Conservation (phyloP, 495 filamentous ascomycete species). For the Talaromyces stipitatus region DNA sequence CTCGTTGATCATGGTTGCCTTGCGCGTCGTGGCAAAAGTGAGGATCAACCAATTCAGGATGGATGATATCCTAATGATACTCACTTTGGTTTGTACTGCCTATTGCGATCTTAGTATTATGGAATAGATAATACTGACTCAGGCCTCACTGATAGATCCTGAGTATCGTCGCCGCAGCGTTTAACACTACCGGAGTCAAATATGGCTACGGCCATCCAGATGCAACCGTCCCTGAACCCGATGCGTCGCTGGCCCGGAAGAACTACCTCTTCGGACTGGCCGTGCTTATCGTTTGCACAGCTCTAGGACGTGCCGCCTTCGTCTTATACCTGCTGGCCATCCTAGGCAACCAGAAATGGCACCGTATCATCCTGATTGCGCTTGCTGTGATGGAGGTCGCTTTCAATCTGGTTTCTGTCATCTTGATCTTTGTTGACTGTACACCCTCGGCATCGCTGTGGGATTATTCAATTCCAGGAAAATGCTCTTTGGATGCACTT, state of each 20-base stretch:
- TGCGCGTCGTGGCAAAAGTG: slow-evolving; percentile 27
- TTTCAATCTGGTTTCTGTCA: slow-evolving; percentile 22
- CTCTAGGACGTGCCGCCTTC: slow-evolving; percentile 25
- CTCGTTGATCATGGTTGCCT: slow-evolving; percentile 24
- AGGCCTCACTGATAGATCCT: no score
- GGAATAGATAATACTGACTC: no score
- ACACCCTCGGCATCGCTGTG: background rate
- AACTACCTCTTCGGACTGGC: slow-evolving; percentile 17
- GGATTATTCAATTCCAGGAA: background rate
- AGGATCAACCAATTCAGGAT: slow-evolving; percentile 25
- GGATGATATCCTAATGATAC: slow-evolving; percentile 32
- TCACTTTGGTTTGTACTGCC: slow-evolving; percentile 19
- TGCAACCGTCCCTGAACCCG: background rate
- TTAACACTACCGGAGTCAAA: background rate
- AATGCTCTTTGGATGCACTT: background rate
- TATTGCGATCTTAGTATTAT: no score
- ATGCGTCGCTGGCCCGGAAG: background rate
- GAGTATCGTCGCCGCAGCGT: background rate
- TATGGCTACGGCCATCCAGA: background rate
- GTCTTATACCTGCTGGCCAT: slow-evolving; percentile 25
- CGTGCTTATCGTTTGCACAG: slow-evolving; percentile 25
- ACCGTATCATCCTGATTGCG: slow-evolving; percentile 19
- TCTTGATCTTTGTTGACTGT: slow-evolving; percentile 10
- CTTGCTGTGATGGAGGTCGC: slow-evolving; percentile 19
- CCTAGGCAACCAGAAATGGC: slow-evolving; percentile 20